These are phyloP conservation scores for Tephrocybe sp. DNA, from an alignment of 768 basidiomycete species.

Conservation along the genomic window DNA sequence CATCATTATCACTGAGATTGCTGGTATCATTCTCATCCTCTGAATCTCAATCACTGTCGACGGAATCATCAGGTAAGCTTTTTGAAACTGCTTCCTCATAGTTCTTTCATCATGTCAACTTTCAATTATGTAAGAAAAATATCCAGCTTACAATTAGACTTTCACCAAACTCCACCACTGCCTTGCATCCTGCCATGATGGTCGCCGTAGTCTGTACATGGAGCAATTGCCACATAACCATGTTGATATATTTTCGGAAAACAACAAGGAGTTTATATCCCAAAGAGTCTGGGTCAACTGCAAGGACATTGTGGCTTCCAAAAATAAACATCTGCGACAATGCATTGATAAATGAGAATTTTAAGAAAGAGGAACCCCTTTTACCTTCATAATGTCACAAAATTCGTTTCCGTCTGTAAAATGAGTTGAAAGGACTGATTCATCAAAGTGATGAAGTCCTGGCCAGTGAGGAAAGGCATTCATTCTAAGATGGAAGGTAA, in stretches of 20 bases:
- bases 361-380: too few relatives aligned
- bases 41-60: not conserved
- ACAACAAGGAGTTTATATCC: not conserved
- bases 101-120: not conserved
- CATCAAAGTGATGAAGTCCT: not conserved
- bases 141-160: not conserved
- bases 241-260: not conserved
- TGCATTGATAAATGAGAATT: not conserved
- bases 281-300: not conserved
- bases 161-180: not conserved
- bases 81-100: not conserved
- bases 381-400: not conserved
- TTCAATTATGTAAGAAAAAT: not conserved
- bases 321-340: not conserved
- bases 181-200: not conserved
- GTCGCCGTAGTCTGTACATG: not conserved
- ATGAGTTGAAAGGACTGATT: not conserved
- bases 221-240: slow-evolving; percentile 4
- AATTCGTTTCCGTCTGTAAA: not conserved
- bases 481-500: not conserved
- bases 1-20: slow-evolving; percentile 18
- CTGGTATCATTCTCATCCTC: not conserved
- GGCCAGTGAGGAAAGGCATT: not conserved
- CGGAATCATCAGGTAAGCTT: not conserved
- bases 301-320: slow-evolving; percentile 4